Evolutionary conservation across 2,329 filamentous ascomycete genomes (phyloP), one percentile per base, ranked within the genome.

Genomic region (Dothideomycetidae sp.): DNA sequence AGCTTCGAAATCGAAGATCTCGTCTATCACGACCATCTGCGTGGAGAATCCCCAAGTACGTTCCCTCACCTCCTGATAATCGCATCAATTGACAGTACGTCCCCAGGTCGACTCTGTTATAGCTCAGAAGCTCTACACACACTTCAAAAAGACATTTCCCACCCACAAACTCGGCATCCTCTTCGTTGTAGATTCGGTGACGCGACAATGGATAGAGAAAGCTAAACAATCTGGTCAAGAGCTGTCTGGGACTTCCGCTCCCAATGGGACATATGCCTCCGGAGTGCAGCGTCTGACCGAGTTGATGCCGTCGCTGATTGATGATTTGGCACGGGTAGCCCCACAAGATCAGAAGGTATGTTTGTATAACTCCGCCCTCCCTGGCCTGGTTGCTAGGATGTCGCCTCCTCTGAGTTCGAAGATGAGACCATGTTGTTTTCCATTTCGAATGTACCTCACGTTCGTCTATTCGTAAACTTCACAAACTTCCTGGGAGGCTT

Each of bases 171-270:
- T 98, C 61, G 90, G 90, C 64, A 86, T 94, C 56, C 78, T 98
- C 66, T 98, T 98, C 78, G 86, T 96, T 66, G 83, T 98, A 86
- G 90, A 98, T 72, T 93, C 88, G 69, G 86, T 98, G 73, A 88
- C 86, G 61, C 84, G 90, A 64, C 88, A 92, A 68, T 98, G 90
- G 88, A 77, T 93, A 68, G 88, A 96, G 61, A 81, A 85, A 63
- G 88, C 90, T 54, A 90, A 86, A 64, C 73, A 78, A 54, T 73
- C 81, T 49, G 82, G 81, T 53, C 86, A 96, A 48, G 56, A 60
- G 58, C 64, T 79, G 55, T 74, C 85, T 61, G 81, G 81, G 63
- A 77, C 73, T 60, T 71, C 75, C 60, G 84, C 86, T 48, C 75
- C 78, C 48, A 83, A 93, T 64, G 90, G 90, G 57, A 94, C 86